Percentiles rank a stretch among this genome's conserved stretches.
phyloP scores from a whole-genome alignment of 2,329 filamentous ascomycete species.

The Grosmannia penicillata region DNA sequence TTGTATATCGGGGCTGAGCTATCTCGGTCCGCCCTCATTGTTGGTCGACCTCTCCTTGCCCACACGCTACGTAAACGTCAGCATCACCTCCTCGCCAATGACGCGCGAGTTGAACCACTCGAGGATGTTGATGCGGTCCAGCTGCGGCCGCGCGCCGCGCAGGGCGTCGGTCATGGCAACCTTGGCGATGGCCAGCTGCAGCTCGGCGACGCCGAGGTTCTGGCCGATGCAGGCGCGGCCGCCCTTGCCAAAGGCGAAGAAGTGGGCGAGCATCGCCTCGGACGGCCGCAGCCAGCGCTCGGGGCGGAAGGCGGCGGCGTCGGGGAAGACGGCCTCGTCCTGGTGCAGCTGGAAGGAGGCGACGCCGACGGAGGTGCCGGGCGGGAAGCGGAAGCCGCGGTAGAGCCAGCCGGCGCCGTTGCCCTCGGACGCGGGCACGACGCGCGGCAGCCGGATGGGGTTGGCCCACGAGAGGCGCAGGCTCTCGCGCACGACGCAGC shows the following conservation, averaged over 20 bases:
- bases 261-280: constrained; percentile 4
- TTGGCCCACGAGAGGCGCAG: constrained; percentile 9
- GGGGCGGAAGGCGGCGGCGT: constrained; percentile 8
- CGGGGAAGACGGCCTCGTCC: constrained; percentile 10
- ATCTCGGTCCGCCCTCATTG: too few relatives aligned
- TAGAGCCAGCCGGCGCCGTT: constrained; percentile 3
- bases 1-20: too few relatives aligned
- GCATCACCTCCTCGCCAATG: constrained; percentile 2
- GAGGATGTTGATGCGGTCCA: not conserved
- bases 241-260: constrained; percentile 12
- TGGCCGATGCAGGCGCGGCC: constrained; percentile 11
- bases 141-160: not conserved
- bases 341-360: constrained; percentile 10
- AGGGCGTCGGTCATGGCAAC: constrained; percentile 1
- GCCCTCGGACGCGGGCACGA: constrained; percentile 5
- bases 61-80: constrained; percentile 3
- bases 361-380: constrained; percentile 12
- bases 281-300: constrained; percentile 10
- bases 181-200: constrained; percentile 4
- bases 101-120: constrained; percentile 9
- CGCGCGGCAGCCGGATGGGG: constrained; percentile 8
- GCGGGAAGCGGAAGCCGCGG: constrained; percentile 11
- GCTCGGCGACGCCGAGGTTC: constrained; percentile 9
- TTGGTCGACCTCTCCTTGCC: too few relatives aligned
- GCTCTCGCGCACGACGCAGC: constrained; percentile 9